Evolutionary conservation across 2,329 filamentous ascomycete species (phyloP).

Genomic region (Nothophoma quercina): DNA sequence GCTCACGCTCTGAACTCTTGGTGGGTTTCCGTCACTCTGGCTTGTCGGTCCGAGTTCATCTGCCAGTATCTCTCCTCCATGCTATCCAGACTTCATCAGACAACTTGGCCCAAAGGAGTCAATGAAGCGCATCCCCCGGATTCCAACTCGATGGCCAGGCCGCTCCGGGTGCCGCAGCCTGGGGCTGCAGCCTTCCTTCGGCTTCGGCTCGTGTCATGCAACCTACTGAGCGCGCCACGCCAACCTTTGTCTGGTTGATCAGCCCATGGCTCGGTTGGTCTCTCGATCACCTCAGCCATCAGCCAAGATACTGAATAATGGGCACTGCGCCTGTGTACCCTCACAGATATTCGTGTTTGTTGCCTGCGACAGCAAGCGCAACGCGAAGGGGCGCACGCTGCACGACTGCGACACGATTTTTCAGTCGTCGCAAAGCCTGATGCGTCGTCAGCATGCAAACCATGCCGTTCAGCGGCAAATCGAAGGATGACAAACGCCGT

Average conservation of each 20-base stretch:
- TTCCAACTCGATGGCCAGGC: constrained; percentile 15
- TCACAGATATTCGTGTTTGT: neutral
- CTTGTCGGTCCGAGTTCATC: constrained; percentile 15
- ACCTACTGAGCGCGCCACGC: constrained; percentile 1
- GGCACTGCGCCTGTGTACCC: constrained; percentile 2
- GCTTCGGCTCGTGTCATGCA: constrained; percentile 8
- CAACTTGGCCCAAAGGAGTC: neutral
- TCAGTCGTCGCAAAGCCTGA: neutral
- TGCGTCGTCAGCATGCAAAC: constrained; percentile 1
- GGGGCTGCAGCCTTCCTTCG: constrained; percentile 6
- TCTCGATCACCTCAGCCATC: constrained; percentile 6
- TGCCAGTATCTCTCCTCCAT: neutral
- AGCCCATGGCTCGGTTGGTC: constrained; percentile 1
- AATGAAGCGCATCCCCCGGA: constrained; percentile 18
- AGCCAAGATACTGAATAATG: neutral
- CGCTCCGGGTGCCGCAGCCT: constrained; percentile 10
- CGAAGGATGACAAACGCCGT: constrained; percentile 8
- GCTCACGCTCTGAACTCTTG: neutral
- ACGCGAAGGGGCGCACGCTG: neutral
- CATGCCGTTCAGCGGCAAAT: neutral
- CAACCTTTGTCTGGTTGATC: constrained; percentile 4
- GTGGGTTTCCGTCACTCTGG: constrained; percentile 4
- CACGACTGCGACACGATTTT: neutral
- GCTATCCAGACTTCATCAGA: neutral
- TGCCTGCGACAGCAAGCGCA: neutral